Percentiles rank a stretch among this genome's conserved stretches.
Evolutionary conservation across 305 asterid species (phyloP).

Genomic region (Fraxinus angustifolia): DNA sequence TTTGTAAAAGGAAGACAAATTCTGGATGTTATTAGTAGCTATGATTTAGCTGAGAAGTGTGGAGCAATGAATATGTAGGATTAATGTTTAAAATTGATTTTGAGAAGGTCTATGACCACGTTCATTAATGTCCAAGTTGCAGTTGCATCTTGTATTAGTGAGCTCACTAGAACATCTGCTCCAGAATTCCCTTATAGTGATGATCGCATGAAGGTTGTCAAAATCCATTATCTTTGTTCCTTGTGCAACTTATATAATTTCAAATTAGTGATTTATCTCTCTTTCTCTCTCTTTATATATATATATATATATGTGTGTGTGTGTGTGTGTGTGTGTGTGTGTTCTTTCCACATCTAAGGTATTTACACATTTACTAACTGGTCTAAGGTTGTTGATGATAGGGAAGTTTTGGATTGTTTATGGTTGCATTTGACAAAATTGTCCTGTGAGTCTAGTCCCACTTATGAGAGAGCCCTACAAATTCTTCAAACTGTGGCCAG

Average conservation of each 20-base stretch:
- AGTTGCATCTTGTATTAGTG: slow-evolving; percentile 55
- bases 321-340: too few relatives aligned
- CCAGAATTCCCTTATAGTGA: slow-evolving; percentile 47
- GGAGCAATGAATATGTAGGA: neutral
- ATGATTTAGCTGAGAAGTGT: neutral
- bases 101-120: neutral
- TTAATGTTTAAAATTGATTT: neutral
- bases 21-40: neutral
- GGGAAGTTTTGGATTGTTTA: slow-evolving; percentile 42
- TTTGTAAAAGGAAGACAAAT: neutral
- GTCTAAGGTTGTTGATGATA: slow-evolving; percentile 30
- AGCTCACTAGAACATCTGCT: slow-evolving; percentile 57
- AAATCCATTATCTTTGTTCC: slow-evolving; percentile 1
- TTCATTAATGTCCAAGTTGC: slow-evolving; percentile 41
- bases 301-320: too few relatives aligned
- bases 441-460: slow-evolving; percentile 30
- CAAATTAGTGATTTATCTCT: neutral
- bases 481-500: slow-evolving; percentile 46
- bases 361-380: neutral
- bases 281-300: neutral
- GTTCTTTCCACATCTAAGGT: neutral
- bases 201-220: slow-evolving; percentile 51
- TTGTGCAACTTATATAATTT: neutral
- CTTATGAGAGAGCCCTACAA: slow-evolving; percentile 31
- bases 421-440: slow-evolving; percentile 43